Percentiles rank a stretch among this genome's conserved stretches.
These are phyloP conservation scores for Tremellales sp. DNA, from an alignment of 1,284 basidiomycete genomes.

Conservation along the genomic window DNA sequence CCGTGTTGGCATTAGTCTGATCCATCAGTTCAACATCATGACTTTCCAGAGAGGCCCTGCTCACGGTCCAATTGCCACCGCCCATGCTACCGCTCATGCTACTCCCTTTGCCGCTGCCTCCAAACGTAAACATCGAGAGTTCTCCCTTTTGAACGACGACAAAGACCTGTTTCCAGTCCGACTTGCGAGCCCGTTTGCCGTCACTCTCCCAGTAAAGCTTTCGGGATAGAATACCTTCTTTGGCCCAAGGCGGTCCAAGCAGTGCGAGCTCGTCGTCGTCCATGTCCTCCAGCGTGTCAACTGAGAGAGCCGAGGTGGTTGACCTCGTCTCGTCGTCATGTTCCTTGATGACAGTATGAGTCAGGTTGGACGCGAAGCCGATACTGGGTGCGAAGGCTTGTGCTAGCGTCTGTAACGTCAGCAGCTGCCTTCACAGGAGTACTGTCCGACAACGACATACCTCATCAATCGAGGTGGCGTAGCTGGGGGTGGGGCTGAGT, in stretches of 20 bases:
- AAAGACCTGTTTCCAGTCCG: slow-evolving; percentile 88
- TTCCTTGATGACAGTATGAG: slow-evolving; percentile 92
- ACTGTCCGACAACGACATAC: slow-evolving; percentile 52
- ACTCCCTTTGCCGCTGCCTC: slow-evolving; percentile 48
- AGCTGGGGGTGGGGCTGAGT: slow-evolving; percentile 81
- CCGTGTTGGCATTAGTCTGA: slow-evolving; percentile 73
- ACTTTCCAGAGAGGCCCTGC: slow-evolving; percentile 35
- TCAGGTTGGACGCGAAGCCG: slow-evolving; percentile 92
- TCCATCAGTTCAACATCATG: slow-evolving; percentile 6
- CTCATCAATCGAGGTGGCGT: slow-evolving; percentile 76
- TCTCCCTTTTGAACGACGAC: slow-evolving; percentile 92
- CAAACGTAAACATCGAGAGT: slow-evolving; percentile 91
- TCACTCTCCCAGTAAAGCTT: slow-evolving; percentile 89
- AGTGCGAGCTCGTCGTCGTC: slow-evolving; percentile 91
- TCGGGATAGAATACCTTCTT: slow-evolving; percentile 89
- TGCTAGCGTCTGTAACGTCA: neutral
- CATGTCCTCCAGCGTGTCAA: slow-evolving; percentile 53
- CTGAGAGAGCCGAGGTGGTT: slow-evolving; percentile 58
- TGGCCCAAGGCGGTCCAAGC: slow-evolving; percentile 95
- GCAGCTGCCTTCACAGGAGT: neutral
- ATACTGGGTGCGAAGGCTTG: slow-evolving; percentile 63
- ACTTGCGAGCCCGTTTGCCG: slow-evolving; percentile 67
- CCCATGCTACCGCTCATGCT: slow-evolving; percentile 65
- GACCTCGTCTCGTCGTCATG: slow-evolving; percentile 86
- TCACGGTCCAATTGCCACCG: slow-evolving; percentile 94